Base-by-base conservation (phyloP, 2,329 filamentous ascomycete species). In the Pezizomycotina sp. region DNA sequence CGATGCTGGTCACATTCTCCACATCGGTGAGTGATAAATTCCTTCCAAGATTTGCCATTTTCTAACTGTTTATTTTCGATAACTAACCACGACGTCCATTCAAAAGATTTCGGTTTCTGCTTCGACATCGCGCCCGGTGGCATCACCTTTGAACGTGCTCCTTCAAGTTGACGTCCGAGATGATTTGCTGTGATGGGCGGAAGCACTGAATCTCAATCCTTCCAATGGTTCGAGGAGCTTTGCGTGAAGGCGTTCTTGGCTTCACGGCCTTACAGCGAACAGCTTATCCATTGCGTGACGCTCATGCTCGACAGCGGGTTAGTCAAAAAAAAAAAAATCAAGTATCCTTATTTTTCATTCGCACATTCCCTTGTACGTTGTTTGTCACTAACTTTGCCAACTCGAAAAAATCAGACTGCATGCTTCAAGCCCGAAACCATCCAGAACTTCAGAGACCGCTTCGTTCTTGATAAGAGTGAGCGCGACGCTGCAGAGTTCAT, bases 131-230 rank as follows among this genome's bases (percentile, higher is more conserved):
- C 84, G 1, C 89, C 89, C 0, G 89, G 89, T 30, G 89, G 91
- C 42, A 83, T 98, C 53, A 86, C 84, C 50, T 99, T 99, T 55
- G 89, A 99, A 63, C 77, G 89, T 15, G 89, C 89, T 0, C 89
- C 89, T 99, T 99, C 68, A 99, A 99, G 61, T 71, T 99, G 36
- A 98, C 89, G 1, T 70, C 74, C 5, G 89, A 99, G 57, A 98
- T 98, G 91, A 69, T 98, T n/a, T 42, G 81, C 84, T n/a, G 89
- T 99, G 50, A 95, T 99, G 86, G 86, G 89, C 34, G 84, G 84
- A 41, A 74, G 68, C 36, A 77, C 73, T 3, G 74, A 77, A 26
- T 79, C 84, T 34, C 86, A 95, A 58, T 66, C 82, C 9, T 99
- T 92, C 64, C 76, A 76, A 47, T 89, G 81, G 71, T 99, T 99